Evolutionary conservation across 1,284 basidiomycete genomes (phyloP), one percentile per base, ranked within the genome.

Genomic region (Stygiomarasmius scandens): DNA sequence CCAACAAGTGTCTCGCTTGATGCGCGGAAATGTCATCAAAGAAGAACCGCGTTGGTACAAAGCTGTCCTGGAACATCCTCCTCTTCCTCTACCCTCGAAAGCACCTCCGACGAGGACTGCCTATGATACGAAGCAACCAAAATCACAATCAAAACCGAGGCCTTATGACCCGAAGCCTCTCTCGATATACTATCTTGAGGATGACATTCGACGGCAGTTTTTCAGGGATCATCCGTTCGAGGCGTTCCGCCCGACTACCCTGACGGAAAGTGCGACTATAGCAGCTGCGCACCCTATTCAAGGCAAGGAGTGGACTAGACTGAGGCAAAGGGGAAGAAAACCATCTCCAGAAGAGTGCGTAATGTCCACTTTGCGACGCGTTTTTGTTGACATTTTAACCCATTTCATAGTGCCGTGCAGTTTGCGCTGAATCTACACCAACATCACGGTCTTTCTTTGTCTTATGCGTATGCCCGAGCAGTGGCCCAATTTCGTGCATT

Each of bases 171-270:
- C 82, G 12, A 76, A 77, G 12, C 86, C 91, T 0, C 66, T 83
- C 57, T 81, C 85, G 10, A 84, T 98, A 58, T 79, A 83, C 50
- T 98, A 96, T 71, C 65, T 91, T 27, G 93, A 96, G 70, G 96
- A 99, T 74, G 80, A 84, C 58, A 79, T 98, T 54, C 86, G 96
- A 47, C 80, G 86, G 55, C 93, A 94, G 71, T 99, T 99, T 81
- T 98, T 96, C 78, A 80, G 82, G 54, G 96, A 99, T 75, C 96
- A 98, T 70, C 95, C 96, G 2, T 98, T 98, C 71, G 96, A 99
- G 75, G 90, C 93, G 1, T 91, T 96, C 71, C 82, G 95, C 43
- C 88, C 94, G 1, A 79, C 82, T 14, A 88, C 84, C 11, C 73
- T 99, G 51, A 85, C 92, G 0, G 96, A 99, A 75, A 79, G 78